Evolutionary conservation across 257 asterid genomes (phyloP), one percentile per base, ranked within the genome.

Genomic region (Solanum pimpinellifolium): DNA sequence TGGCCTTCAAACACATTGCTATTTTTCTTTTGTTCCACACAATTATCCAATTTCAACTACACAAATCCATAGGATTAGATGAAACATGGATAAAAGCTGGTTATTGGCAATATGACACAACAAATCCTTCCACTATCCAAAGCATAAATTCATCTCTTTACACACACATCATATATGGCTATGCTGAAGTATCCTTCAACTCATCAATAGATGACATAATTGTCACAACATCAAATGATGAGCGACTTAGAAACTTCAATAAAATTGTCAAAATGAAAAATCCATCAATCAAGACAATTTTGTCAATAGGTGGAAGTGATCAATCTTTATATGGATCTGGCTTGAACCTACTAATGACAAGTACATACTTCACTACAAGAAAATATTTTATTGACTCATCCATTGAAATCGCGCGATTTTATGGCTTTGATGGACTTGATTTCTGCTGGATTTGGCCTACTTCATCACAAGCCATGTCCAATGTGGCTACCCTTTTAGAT

Each of bases 331-430:
- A 13, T 42, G 81, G 41, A 11, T 7, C 62, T 6, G 16, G 12
- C 5, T 76, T 75, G 60, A 11, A 75, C 37, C 25, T 78, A 44
- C 18, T 37, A 23, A 88, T 88, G 88, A 49, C 74, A 5, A 47
- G 49, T 11, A 47, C 85, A 49, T 84, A 88, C 42, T 20, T 72
- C 69, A 25, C 90, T 35, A 41, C 37, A 27, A 85, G 90, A 84
- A 88, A 88, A 33, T 75, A 29, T 21, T 88, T 88, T 27, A 85
- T 88, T 25, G 47, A 88, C n/a, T 88, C 90, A 35, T 88, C 90
- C 1, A 85, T 85, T 5, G 56, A 16, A 15, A 4, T 66, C 1
- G 90, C 90, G 7, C 86, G 88, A 11, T 16, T 18, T n/a, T 88
- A 84, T 9, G 85, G 83, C 0, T 88, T 88, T 33, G 74, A 85